phyloP scores from a whole-genome alignment of 148 eudicot genomes.

The Persicaria tinctoria region DNA sequence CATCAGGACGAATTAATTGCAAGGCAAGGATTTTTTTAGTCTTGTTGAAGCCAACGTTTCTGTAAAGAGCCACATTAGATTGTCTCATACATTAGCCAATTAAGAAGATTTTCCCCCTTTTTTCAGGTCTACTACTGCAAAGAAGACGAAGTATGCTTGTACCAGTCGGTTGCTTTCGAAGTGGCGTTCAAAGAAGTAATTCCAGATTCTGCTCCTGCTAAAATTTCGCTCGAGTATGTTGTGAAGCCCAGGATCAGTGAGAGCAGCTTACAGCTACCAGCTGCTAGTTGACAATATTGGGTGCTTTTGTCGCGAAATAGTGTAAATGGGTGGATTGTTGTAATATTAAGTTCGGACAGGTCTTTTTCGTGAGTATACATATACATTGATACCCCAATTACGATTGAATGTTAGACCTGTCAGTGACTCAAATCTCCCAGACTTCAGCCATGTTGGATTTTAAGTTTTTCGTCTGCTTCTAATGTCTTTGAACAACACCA shows the following conservation, averaged over 20 bases:
- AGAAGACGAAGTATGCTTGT: constrained; percentile 90
- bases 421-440: too few species aligned
- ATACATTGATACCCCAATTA: too few species aligned
- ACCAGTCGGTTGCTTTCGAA: constrained; percentile 76
- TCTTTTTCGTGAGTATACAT: too few species aligned
- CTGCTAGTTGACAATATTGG: not conserved
- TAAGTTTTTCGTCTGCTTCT: too few species aligned
- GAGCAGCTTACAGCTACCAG: constrained; percentile 33
- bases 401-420: too few species aligned
- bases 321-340: too few species aligned
- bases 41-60: not conserved
- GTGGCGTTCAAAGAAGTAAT: constrained; percentile 61
- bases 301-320: too few species aligned
- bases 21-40: constrained; percentile 41
- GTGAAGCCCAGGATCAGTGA: constrained; percentile 58
- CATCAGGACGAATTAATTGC: constrained; percentile 65
- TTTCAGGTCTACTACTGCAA: constrained; percentile 91
- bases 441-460: too few species aligned
- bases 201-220: constrained; percentile 42
- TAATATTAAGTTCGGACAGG: too few species aligned
- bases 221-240: constrained; percentile 49
- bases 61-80: not conserved
- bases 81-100: not conserved
- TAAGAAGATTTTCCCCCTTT: not conserved
- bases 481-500: too few species aligned